Percentiles rank a stretch among this genome's conserved stretches.
phyloP scores from a whole-genome alignment of 768 basidiomycete genomes.

The Tulasnella sp. region DNA sequence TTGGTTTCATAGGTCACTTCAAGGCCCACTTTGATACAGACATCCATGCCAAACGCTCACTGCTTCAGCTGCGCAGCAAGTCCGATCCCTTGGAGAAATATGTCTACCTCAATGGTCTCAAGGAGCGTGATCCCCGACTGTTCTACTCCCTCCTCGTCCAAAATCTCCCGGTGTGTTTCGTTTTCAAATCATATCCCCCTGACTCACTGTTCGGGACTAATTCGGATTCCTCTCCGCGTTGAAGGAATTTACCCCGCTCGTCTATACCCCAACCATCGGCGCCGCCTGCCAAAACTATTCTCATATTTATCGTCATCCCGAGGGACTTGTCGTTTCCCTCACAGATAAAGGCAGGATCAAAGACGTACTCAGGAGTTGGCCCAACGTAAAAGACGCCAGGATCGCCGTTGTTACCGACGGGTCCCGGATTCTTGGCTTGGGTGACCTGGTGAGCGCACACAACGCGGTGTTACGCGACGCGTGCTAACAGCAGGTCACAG shows the following conservation, averaged over 20 bases:
- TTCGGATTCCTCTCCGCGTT: background rate
- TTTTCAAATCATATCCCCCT: no score
- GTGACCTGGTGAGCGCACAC: slow-evolving; percentile 23
- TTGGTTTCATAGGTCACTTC: slow-evolving; percentile 5
- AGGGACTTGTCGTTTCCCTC: slow-evolving; percentile 45
- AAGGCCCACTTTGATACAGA: background rate
- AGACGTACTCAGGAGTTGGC: slow-evolving; percentile 57
- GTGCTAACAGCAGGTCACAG: background rate
- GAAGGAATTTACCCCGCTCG: slow-evolving; percentile 25
- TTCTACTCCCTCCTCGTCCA: slow-evolving; percentile 27
- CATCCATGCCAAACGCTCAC: background rate
- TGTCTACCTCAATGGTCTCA: slow-evolving; percentile 25
- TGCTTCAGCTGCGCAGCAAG: slow-evolving; percentile 1
- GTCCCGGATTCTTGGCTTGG: slow-evolving; percentile 74
- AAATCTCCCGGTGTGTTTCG: slow-evolving; percentile 24
- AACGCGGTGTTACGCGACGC: background rate
- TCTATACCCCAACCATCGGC: slow-evolving; percentile 82
- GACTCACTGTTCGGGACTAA: background rate
- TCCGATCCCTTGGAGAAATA: slow-evolving; percentile 24
- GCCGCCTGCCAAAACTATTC: slow-evolving; percentile 77
- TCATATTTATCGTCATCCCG: slow-evolving; percentile 50
- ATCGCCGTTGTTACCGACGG: slow-evolving; percentile 92
- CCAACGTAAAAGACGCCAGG: slow-evolving; percentile 56
- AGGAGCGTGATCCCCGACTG: slow-evolving; percentile 24
- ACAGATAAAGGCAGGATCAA: slow-evolving; percentile 73